These are phyloP conservation scores for Trifolium pratense DNA, from an alignment of 306 rosid genomes.

Conservation along the genomic window DNA sequence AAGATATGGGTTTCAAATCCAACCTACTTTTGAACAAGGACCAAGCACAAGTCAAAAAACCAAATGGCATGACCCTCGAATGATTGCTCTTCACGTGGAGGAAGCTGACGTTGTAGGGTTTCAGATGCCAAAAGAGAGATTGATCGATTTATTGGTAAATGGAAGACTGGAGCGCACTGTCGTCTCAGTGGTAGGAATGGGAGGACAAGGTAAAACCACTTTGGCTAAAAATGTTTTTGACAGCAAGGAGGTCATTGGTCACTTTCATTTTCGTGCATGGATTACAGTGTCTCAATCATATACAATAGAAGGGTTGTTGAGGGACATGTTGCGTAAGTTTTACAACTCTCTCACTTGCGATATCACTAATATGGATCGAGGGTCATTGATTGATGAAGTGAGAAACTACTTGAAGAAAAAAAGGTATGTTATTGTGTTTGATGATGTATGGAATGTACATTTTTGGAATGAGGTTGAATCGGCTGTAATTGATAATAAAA, in stretches of 20 bases:
- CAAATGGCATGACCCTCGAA: background rate
- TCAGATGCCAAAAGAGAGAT: background rate
- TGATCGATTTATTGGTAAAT: background rate
- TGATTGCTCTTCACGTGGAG: background rate
- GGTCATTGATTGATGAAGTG: background rate
- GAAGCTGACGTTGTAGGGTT: constrained; percentile 29
- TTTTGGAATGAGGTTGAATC: constrained; percentile 1
- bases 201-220: constrained; percentile 38
- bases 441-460: background rate
- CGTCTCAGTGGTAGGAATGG: background rate
- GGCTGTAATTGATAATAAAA: background rate
- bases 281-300: too few species aligned
- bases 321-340: too few species aligned
- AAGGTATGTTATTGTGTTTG: constrained; percentile 7
- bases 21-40: background rate
- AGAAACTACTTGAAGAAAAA: background rate
- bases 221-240: constrained; percentile 27
- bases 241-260: background rate
- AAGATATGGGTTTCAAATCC: background rate
- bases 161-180: background rate
- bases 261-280: too few species aligned
- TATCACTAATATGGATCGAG: background rate
- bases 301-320: too few species aligned
- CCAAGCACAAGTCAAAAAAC: background rate
- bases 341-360: too few species aligned